Evolutionary conservation across 257 asterid genomes (phyloP).

Genomic region (Handroanthus guayacan): DNA sequence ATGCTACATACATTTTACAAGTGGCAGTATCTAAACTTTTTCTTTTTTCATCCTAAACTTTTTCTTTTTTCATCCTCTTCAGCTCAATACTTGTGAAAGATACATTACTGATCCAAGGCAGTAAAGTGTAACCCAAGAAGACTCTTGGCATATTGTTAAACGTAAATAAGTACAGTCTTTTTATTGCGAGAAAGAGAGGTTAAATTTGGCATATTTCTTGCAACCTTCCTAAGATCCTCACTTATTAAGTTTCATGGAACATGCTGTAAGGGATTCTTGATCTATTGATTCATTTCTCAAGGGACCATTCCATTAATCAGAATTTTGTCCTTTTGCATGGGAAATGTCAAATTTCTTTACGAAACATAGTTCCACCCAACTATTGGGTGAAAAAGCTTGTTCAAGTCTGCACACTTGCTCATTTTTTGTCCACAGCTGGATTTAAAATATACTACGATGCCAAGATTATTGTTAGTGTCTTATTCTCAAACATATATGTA

Average conservation of each 20-base stretch:
- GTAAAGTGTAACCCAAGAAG: neutral
- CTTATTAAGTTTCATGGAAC: neutral
- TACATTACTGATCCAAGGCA: neutral
- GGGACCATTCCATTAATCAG: neutral
- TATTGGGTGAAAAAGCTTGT: neutral
- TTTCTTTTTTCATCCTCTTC: neutral
- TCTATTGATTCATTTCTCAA: slow-evolving; percentile 4
- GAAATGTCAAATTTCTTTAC: neutral
- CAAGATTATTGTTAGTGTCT: neutral
- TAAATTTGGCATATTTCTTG: neutral
- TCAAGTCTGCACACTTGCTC: neutral
- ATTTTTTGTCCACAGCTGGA: slow-evolving; percentile 7
- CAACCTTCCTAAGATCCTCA: neutral
- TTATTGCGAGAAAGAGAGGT: neutral
- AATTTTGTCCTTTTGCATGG: neutral
- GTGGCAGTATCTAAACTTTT: neutral
- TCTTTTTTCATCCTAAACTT: neutral
- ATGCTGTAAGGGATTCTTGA: slow-evolving; percentile 1
- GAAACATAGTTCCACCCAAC: neutral
- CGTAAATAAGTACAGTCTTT: neutral
- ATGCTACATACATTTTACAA: neutral
- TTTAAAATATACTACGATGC: neutral
- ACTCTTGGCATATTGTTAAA: neutral
- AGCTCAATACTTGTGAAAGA: neutral
- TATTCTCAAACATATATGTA: neutral